Evolutionary conservation across 2,329 filamentous ascomycete species (phyloP).

Genomic region (Cytospora leucostoma): DNA sequence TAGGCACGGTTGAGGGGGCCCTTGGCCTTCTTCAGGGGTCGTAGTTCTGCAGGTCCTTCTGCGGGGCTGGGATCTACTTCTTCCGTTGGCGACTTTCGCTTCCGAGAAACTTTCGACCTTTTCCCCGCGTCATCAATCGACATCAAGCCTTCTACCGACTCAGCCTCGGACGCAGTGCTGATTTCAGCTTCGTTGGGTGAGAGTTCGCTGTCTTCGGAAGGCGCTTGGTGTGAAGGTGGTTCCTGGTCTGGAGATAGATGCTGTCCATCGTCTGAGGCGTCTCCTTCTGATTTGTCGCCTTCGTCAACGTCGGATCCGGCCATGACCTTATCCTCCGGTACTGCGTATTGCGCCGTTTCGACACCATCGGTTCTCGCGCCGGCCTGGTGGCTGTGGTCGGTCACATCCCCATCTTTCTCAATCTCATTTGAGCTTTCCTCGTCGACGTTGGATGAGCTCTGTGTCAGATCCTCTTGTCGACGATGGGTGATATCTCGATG

Average conservation of each 20-base stretch:
- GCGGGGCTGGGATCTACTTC: not conserved
- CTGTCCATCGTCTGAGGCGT: not conserved
- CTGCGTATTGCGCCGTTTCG: not conserved
- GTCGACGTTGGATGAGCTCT: not conserved
- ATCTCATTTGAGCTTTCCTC: not conserved
- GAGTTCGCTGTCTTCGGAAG: conserved; percentile 2
- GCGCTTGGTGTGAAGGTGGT: conserved; percentile 14
- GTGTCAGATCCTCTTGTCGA: not conserved
- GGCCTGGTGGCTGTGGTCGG: not conserved
- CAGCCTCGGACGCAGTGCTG: not conserved
- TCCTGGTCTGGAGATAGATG: not conserved
- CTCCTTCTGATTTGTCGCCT: not conserved
- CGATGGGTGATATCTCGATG: not conserved
- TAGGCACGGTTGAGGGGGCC: conserved; percentile 49
- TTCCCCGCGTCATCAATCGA: not conserved
- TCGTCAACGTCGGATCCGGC: not conserved
- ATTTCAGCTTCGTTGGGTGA: conserved; percentile 4
- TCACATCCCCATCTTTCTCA: not conserved
- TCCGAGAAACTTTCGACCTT: not conserved
- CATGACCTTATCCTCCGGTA: not conserved
- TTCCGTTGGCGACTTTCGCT: conserved; percentile 17
- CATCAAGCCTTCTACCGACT: not conserved
- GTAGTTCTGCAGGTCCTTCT: conserved; percentile 6
- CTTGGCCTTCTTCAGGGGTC: conserved; percentile 49
- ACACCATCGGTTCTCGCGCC: too few relatives aligned